Evolutionary conservation across 208 protist genomes (phyloP), one percentile per base, ranked within the genome.

Genomic region (Acanthamoeba divionensis): DNA sequence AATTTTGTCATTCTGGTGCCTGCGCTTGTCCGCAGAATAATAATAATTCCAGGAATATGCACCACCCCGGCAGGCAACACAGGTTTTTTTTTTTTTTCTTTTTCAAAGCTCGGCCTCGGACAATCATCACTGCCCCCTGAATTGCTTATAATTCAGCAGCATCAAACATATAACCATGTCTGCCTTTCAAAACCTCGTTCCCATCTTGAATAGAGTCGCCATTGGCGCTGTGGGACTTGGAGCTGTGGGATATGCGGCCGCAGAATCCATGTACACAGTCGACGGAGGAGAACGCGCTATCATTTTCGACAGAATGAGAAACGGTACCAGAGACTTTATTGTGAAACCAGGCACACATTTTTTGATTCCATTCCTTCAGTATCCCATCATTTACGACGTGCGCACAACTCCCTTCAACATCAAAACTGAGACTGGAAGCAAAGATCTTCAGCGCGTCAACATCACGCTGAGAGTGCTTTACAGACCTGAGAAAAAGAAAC

Each of bases 401-500:
- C 79, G 79, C 33, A 87, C 24, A 5, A 41, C 54, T 21, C 54
- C 79, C 26, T 67, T 63, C 79, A 87, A 67, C 79, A 87, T 87
- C 36, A 45, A 44, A 41, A 87, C 79, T 21, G 55, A 67, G 36
- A 87, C 79, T 6, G 54, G 54, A 7, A 69, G 54, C 54, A 87
- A 87, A 29, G 97, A 99, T 93, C 90, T 99, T 69, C 98, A 99
- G 93, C 98, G 97, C 36, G 97, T 99, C 7, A 98, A 99, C 94
- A 96, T 98, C 92, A 96, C 97, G 4, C 96, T 99, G 13, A 97
- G 98, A 93, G 97, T 99, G 36, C 95, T 99, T 24, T 99, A 97
- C 92, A 95, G 97, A 57, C 97, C 98, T 15, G 96, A 96, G 89
- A 90, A 95, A 6, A 93, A 96, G 45, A 92, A 96, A 66, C 95